These are phyloP conservation scores for Lojkania enalia DNA, from an alignment of 2,329 filamentous ascomycete species.

Conservation along the genomic window DNA sequence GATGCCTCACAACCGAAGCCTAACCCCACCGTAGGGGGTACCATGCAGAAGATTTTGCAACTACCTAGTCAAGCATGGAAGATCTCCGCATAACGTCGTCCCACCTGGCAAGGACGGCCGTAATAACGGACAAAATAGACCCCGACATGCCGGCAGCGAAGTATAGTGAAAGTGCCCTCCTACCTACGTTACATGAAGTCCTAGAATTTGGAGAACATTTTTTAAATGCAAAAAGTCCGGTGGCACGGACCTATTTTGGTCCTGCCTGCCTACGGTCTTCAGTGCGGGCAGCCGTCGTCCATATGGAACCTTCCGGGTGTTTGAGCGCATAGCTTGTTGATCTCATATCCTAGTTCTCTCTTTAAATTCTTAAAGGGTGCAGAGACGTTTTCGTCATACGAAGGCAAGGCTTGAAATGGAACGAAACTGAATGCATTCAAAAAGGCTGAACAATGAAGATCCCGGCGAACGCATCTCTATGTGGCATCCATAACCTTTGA, in stretches of 20 bases:
- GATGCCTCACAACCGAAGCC: conserved; percentile 5
- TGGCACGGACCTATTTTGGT: conserved; percentile 19
- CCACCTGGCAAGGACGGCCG: conserved; percentile 4
- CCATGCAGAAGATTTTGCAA: conserved; percentile 10
- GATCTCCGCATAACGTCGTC: not conserved
- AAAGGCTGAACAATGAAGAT: conserved; percentile 6
- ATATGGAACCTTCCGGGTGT: not conserved
- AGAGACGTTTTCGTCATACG: conserved; percentile 11
- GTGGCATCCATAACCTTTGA: not conserved
- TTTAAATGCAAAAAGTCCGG: conserved; percentile 11
- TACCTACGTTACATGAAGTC: not conserved
- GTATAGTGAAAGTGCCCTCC: not conserved
- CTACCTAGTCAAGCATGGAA: conserved; percentile 8
- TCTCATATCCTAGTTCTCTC: not conserved
- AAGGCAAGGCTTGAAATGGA: conserved; percentile 14
- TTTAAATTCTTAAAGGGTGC: not conserved
- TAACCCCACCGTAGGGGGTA: conserved; percentile 3
- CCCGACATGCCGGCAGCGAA: conserved; percentile 15
- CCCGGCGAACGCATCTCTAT: not conserved
- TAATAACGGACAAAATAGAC: conserved; percentile 12
- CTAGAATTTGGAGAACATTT: conserved; percentile 7
- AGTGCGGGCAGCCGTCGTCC: conserved; percentile 18
- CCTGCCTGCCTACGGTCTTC: conserved; percentile 2
- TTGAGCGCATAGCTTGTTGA: conserved; percentile 1
- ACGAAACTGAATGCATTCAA: conserved; percentile 5